A percentile compares a stretch with the other conserved stretches of the same genome.
These are phyloP conservation scores for Beauveria pseudobassiana DNA, from an alignment of 2,329 filamentous ascomycete genomes.

Conservation along the genomic window DNA sequence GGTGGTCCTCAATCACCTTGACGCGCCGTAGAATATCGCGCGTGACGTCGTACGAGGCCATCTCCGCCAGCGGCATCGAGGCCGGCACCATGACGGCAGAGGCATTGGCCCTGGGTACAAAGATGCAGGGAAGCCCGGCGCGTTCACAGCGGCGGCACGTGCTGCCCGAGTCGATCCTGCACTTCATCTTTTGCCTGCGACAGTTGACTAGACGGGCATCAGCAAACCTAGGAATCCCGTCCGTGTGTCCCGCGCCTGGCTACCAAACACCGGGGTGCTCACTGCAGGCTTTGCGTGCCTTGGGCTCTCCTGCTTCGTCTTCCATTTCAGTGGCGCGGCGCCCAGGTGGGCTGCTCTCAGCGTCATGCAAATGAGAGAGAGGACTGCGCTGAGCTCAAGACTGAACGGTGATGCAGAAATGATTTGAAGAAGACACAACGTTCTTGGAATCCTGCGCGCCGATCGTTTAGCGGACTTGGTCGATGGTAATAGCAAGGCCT, in stretches of 20 bases:
- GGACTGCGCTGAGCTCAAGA: background rate
- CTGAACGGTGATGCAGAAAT: background rate
- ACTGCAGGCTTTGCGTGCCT: slow-evolving; percentile 25
- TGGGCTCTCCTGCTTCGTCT: slow-evolving; percentile 14
- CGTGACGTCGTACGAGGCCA: slow-evolving; percentile 11
- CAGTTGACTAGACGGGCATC: slow-evolving; percentile 18
- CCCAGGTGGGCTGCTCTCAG: background rate
- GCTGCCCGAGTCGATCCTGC: slow-evolving; percentile 26
- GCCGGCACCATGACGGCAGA: slow-evolving; percentile 12
- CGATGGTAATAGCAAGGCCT: background rate
- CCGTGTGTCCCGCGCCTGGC: background rate
- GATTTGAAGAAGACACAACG: background rate
- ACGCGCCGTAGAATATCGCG: slow-evolving; percentile 15
- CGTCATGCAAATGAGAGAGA: background rate
- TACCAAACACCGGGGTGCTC: slow-evolving; percentile 12
- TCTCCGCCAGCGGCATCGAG: background rate
- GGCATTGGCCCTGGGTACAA: slow-evolving; percentile 33
- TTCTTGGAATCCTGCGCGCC: background rate
- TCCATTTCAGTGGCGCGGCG: slow-evolving; percentile 5
- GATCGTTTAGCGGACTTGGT: background rate
- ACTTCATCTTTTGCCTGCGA: slow-evolving; percentile 29
- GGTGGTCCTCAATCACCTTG: slow-evolving; percentile 20
- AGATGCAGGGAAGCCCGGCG: slow-evolving; percentile 30
- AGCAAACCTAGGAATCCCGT: background rate
- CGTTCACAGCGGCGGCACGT: slow-evolving; percentile 27